Evolutionary conservation across 495 filamentous ascomycete genomes (phyloP), one percentile per base, ranked within the genome.

Genomic region (Annulohypoxylon bovei): DNA sequence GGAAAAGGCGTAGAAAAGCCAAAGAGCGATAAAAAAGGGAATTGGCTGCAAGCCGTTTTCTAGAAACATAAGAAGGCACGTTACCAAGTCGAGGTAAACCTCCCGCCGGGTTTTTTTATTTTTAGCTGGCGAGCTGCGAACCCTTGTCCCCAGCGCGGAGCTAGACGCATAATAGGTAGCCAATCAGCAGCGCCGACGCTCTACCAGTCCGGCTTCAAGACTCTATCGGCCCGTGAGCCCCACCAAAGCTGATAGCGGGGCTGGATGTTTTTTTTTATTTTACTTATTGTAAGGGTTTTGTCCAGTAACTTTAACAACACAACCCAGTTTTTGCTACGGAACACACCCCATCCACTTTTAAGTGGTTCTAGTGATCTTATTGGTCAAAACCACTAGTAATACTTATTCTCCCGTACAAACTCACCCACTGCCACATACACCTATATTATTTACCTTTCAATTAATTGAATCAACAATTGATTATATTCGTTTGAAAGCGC

Each of bases 191-290:
- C 6, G 14, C 25, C 0, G 18, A 39, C 8, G 23, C 32, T 12
- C 27, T 6, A 30, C 50, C 37, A 64, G 27, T 54, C 44, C 60
- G 54, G 60, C 37, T 59, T 52, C 47, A 27, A 12, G 27, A 52
- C 27, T 55, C 22, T 67, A 61, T 55, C 62, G 53, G 65, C 18
- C 57, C 47, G 57, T 39, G n/a, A 49, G 40, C 65, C 57, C 65
- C 65, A 62, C 57, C 57, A 56, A 56, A 61, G 46, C 65, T 61
- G 57, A 67, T 61, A 39, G 57, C 57, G 65, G 65, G 65, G 57
- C 46, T n/a, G n/a, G n/a, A n/a, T n/a, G n/a, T n/a, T 44, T 9
- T 25, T 35, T 8, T 55, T 0, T 55, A 4, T 52, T 30, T 52
- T 30, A 18, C 8, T 52, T 52, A 6, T 12, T 30, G 6, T 32